Base-by-base conservation (phyloP, 2,329 filamentous ascomycete species). In the Pseudocercospora fuligena region DNA sequence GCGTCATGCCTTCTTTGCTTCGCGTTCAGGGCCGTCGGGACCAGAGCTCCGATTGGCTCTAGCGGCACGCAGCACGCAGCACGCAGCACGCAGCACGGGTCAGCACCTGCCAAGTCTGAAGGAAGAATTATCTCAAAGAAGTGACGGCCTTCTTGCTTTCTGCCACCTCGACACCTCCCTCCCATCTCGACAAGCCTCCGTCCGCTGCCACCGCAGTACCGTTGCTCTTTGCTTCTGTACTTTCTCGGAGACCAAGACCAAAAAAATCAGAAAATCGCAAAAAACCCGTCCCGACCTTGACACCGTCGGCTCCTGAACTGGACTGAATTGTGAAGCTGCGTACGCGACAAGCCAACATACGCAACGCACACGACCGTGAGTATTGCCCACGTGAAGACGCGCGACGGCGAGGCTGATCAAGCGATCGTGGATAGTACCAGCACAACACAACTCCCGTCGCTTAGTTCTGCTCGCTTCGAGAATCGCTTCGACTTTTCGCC, bases 261-360 rank as follows among this genome's bases (percentile, higher is more conserved):
- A 80, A 80, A 80, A 80, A 79, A 80, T 75, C 61, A 69, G 73
- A 78, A 78, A 78, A 74, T 66, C 73, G 68, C 72, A 61, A 75
- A 80, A 71, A 72, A 68, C 66, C 69, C 66, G 69, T 69, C 68
- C 69, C 66, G 66, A 53, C 69, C 69, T 66, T 69, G 53, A 70
- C 65, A 61, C 63, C 70, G 70, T 71, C 70, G 69, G 69, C 53
- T 58, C 56, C 56, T 58, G 56, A 40, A 16, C 60, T 31, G 63
- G 27, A 33, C 51, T 29, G n/a, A 49, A 65, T 36, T 12, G 14
- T n/a, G 16, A 9, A 14, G 33, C 40, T 43, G 40, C 40, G 61
- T 49, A 51, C 61, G 65, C 60, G 43, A 61, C 43, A 61, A 51
- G 40, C 59, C 23, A 27, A 47, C 59, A 61, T 23, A 25, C 59